Base-by-base conservation (phyloP, 2,329 filamentous ascomycete species). In the Xylariaceae sp. region DNA sequence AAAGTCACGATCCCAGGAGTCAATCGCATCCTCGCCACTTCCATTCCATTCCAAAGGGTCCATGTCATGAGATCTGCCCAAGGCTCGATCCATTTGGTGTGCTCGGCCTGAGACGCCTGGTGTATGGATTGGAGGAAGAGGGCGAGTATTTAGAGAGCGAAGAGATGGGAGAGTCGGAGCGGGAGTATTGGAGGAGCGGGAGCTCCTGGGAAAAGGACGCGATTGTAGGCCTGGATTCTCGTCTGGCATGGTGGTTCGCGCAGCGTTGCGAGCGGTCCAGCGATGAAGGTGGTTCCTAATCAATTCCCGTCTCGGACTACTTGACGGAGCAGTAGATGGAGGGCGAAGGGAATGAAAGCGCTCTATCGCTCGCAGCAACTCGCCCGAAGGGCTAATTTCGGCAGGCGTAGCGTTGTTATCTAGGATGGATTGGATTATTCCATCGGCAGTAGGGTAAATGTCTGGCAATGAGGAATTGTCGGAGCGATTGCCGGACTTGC, bases 301-400 rank as follows among this genome's bases (percentile, higher is more conserved):
- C 7, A 62, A 28, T 28, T 28, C 22, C 7, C 22, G 53, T 48
- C 61, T 65, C 7, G 67, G 63, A 31, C 72, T 70, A 47, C 69
- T 66, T 31, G 66, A 70, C 53, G 69, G 70, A 56, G 68, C 68
- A 56, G 22, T 7, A 28, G 22, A 28, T 4, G 22, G 22, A 28
- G 22, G 22, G 46, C 59, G 60, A 51, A 62, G 58, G 49, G 68
- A 61, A 58, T 73, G 67, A 48, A 67, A 73, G 53, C 71, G 67
- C 56, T 72, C 72, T 70, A 76, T 70, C 46, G 70, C 69, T 59
- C 71, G 65, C 55, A 69, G 72, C 45, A 76, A 60, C 63, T 76
- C 72, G 57, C 72, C 71, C 22, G 73, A 75, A 17, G 71, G 69
- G 45, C 69, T 73, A 42, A 73, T 69, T 40, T 72, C 63, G 50